Base-by-base conservation (phyloP, 208 protist genomes). In the Acanthamoeba culbertsoni region DNA sequence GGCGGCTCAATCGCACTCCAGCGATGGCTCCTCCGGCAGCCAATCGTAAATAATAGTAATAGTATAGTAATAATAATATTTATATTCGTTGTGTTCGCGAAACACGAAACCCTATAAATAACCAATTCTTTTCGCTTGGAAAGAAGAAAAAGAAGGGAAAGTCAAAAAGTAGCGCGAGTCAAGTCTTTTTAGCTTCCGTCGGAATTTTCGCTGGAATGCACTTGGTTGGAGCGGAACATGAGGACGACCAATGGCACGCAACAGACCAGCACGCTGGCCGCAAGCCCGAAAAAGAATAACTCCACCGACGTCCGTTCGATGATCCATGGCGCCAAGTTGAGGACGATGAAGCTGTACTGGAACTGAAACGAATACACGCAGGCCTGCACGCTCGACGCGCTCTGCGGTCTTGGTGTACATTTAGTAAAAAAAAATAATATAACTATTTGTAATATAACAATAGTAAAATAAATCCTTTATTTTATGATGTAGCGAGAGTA, bases 331-430 rank as follows among this genome's bases (percentile, higher is more conserved):
- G n/a, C 71, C 12, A 82, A 82, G 71, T 82, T 82, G 71, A 82
- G 71, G 42, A 82, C 71, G 71, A 82, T 2, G 71, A 82, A 82
- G n/a, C 42, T 42, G 26, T 53, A 82, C 45, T 82, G 71, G 42
- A 53, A 82, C 45, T 82, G 71, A 43, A 82, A 82, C 37, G 71
- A 46, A 26, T 82, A 82, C 0, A 82, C 35, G 71, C 71, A 46
- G 10, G 71, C 71, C 71, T 82, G 71, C 20, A 82, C 71, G 42
- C 71, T 82, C 42, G 71, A 82, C 45, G 71, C 71, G 42, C 71
- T 82, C 71, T 82, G 71, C 26, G 71, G 71, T 35, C 71, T 82
- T 37, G 20, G 63, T 37, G 59, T 10, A 68, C 48, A 18, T 18
- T 55, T 18, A 55, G 12, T 55, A n/a, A 55, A 18, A 55, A 55